Conservation (phyloP, 345 rosid species). For the Xanthoceras sorbifolium region DNA sequence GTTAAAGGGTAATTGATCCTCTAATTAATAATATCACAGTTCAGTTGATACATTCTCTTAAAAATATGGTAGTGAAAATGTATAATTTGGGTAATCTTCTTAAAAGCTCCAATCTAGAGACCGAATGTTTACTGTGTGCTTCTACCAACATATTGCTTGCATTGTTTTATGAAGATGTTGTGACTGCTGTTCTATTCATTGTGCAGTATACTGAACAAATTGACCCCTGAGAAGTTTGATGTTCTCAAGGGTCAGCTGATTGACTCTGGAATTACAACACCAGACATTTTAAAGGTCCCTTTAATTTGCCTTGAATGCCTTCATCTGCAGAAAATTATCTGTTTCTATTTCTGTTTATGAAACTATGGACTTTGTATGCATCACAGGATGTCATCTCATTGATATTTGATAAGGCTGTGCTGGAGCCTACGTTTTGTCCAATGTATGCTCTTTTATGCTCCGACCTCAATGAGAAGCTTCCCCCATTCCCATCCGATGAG, state of each 20-base stretch:
- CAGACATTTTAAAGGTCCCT: constrained; percentile 67
- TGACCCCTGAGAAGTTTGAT: constrained; percentile 91
- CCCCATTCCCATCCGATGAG: constrained; percentile 71
- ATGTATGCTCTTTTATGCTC: constrained; percentile 77
- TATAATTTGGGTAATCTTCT: background rate
- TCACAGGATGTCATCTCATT: constrained; percentile 70
- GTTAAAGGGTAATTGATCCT: constrained; percentile 62
- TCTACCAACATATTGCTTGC: constrained; percentile 1
- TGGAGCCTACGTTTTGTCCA: constrained; percentile 79
- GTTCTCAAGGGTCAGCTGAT: constrained; percentile 87
- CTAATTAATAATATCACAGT: constrained; percentile 1
- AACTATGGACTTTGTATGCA: constrained; percentile 11
- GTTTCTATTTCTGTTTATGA: constrained; percentile 14
- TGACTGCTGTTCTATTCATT: constrained; percentile 23
- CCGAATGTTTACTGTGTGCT: constrained; percentile 5
- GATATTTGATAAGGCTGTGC: constrained; percentile 83
- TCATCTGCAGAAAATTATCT: background rate
- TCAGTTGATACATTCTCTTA: background rate
- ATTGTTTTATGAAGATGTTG: background rate
- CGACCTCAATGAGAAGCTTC: constrained; percentile 73
- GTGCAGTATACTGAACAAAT: constrained; percentile 81
- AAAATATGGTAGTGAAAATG: background rate
- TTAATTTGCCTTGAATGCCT: background rate
- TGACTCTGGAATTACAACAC: constrained; percentile 81
- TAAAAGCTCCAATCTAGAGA: background rate